Percentiles rank a stretch among this genome's conserved stretches.
These are phyloP conservation scores for Malania oleifera DNA, from an alignment of 164 flowering plant genomes.

Conservation along the genomic window DNA sequence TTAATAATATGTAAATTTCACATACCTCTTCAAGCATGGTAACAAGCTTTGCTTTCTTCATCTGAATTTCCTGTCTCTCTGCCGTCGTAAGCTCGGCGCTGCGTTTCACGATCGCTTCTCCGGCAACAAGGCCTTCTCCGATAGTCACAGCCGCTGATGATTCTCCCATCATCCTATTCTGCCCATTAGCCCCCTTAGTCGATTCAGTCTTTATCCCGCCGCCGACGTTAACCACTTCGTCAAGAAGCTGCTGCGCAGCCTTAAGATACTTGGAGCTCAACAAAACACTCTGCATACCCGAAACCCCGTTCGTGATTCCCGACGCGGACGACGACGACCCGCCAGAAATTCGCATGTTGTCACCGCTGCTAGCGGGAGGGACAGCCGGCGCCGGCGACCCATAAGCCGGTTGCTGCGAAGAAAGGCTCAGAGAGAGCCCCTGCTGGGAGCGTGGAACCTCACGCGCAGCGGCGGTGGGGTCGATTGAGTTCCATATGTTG, in stretches of 20 bases:
- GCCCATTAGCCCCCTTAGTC: slow-evolving; percentile 23
- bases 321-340: slow-evolving; percentile 60
- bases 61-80: slow-evolving; percentile 90
- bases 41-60: slow-evolving; percentile 93
- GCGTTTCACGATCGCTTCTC: slow-evolving; percentile 30
- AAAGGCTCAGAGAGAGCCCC: slow-evolving; percentile 81
- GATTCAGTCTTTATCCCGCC: slow-evolving; percentile 34
- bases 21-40: slow-evolving; percentile 95
- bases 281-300: slow-evolving; percentile 60
- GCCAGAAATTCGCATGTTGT: slow-evolving; percentile 31
- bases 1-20: background rate
- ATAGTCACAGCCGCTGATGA: slow-evolving; percentile 18
- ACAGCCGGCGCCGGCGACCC: slow-evolving; percentile 23
- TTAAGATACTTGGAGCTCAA: slow-evolving; percentile 88
- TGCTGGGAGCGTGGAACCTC: slow-evolving; percentile 51
- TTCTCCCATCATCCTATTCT: slow-evolving; percentile 35
- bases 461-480: slow-evolving; percentile 31
- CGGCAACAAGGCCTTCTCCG: slow-evolving; percentile 38
- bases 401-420: slow-evolving; percentile 53
- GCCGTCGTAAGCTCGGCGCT: slow-evolving; percentile 61
- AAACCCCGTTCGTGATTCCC: slow-evolving; percentile 53
- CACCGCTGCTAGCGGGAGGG: slow-evolving; percentile 30
- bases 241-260: slow-evolving; percentile 80
- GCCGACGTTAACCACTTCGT: slow-evolving; percentile 84
- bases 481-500: slow-evolving; percentile 46